phyloP scores from a whole-genome alignment of 768 basidiomycete species.

The Hebeloma cylindrosporum region DNA sequence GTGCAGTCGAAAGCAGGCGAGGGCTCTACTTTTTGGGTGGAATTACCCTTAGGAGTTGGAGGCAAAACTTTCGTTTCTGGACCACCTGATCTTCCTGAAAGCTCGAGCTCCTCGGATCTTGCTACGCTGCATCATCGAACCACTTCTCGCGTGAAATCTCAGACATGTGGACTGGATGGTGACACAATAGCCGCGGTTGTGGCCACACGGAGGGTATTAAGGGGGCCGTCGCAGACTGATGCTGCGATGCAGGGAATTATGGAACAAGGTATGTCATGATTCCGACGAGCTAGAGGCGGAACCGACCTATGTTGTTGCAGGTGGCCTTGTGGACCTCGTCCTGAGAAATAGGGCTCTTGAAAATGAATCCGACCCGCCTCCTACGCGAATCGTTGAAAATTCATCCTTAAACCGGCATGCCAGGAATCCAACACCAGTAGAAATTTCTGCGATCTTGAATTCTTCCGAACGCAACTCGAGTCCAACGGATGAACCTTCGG shows the following conservation, averaged over 20 bases:
- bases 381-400: neutral
- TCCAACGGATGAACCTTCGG: too few relatives aligned
- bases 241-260: conserved; percentile 64
- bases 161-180: conserved; percentile 14
- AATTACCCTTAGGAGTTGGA: conserved; percentile 78
- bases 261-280: conserved; percentile 40
- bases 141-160: conserved; percentile 9
- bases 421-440: too few relatives aligned
- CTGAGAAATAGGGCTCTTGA: conserved; percentile 36
- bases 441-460: too few relatives aligned
- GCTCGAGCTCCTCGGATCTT: conserved; percentile 24
- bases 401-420: too few relatives aligned
- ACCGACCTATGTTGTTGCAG: conserved; percentile 35
- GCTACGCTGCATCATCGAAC: conserved; percentile 28
- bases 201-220: conserved; percentile 22
- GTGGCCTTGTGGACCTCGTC: conserved; percentile 58
- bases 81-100: conserved; percentile 24
- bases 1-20: conserved; percentile 59
- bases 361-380: neutral
- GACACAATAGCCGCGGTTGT: conserved; percentile 29
- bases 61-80: conserved; percentile 39
- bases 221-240: conserved; percentile 29
- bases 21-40: conserved; percentile 90
- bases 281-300: neutral
- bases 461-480: too few relatives aligned